Conservation (phyloP, 108 stramenopile genomes). For the Nannochloropsis salina region DNA sequence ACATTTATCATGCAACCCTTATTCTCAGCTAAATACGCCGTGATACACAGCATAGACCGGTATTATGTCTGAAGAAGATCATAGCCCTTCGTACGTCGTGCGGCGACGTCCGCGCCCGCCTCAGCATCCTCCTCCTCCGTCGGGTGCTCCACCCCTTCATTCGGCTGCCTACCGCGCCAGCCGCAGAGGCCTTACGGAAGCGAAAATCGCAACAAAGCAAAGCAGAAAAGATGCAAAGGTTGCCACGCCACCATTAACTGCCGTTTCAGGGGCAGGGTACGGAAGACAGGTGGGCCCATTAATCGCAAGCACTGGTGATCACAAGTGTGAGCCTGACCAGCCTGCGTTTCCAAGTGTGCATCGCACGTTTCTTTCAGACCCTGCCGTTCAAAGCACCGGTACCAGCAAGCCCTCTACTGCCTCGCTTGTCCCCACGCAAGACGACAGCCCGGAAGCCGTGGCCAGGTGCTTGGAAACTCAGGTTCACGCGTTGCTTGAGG, state of each 20-base stretch:
- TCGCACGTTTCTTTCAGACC: constrained; percentile 55
- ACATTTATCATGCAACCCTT: no score
- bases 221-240: neutral
- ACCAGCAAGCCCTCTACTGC: neutral
- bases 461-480: constrained; percentile 61
- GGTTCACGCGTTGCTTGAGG: constrained; percentile 68
- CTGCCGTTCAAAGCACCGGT: constrained; percentile 33
- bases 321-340: neutral
- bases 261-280: constrained; percentile 62
- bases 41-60: no score
- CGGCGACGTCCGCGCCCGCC: neutral
- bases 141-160: neutral
- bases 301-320: neutral
- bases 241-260: constrained; percentile 58
- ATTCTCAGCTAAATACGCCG: no score
- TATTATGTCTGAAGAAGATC: neutral
- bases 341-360: constrained; percentile 56
- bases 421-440: constrained; percentile 55
- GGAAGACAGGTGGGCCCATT: constrained; percentile 30
- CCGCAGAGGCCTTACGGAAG: neutral
- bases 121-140: neutral
- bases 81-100: neutral
- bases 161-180: neutral
- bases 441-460: constrained; percentile 58
- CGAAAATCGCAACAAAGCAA: neutral